phyloP scores from a whole-genome alignment of 2,329 filamentous ascomycete species.

The Ceratocystis cubensis region DNA sequence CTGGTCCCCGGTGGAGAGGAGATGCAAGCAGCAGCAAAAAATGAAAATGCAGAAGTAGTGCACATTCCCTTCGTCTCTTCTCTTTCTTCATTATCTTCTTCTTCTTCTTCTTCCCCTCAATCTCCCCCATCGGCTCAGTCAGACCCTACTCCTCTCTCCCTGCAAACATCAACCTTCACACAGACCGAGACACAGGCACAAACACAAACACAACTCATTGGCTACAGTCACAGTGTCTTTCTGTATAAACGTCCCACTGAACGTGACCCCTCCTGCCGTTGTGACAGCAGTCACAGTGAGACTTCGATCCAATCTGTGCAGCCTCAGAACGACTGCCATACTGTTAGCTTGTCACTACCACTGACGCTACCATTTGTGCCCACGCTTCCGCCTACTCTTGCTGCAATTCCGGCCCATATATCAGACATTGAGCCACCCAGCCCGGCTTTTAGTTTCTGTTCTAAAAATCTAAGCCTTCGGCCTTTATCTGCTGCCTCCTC shows the following conservation, averaged over 20 bases:
- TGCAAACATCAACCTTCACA: not conserved
- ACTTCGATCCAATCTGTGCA: conserved; percentile 10
- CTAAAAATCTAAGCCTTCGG: conserved; percentile 14
- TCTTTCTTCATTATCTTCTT: not conserved
- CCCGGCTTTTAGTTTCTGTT: conserved; percentile 18
- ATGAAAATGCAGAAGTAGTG: not conserved
- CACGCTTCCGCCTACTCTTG: not conserved
- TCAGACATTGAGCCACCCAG: conserved; percentile 12
- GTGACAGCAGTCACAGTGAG: conserved; percentile 11
- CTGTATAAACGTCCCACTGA: not conserved
- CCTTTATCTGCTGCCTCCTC: not conserved
- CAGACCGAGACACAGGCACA: conserved; percentile 16
- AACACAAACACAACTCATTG: conserved; percentile 6
- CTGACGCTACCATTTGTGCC: not conserved
- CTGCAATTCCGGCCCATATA: not conserved
- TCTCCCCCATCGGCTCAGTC: not conserved
- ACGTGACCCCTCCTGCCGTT: not conserved
- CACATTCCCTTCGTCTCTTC: not conserved
- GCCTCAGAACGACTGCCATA: not conserved
- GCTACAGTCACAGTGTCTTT: not conserved
- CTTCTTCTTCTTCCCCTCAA: not conserved
- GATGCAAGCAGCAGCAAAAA: not conserved
- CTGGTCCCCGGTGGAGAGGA: not conserved
- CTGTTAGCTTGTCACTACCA: too few relatives aligned
- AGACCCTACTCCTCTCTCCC: not conserved